Evolutionary conservation across 176 grass and related monocot species (phyloP), one percentile per base, ranked within the genome.

Genomic region (Eleusine coracana): DNA sequence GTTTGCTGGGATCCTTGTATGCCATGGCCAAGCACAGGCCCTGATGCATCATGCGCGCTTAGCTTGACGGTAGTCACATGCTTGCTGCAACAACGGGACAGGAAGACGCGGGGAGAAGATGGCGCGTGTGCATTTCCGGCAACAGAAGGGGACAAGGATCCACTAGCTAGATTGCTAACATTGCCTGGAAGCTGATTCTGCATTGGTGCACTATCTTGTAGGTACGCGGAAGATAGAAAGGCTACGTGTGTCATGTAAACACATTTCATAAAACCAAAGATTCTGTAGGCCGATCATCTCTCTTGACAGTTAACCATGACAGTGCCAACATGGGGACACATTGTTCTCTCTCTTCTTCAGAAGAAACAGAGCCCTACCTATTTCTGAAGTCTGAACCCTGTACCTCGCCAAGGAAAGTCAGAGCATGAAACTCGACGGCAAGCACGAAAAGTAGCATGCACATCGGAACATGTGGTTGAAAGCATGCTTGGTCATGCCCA

Each of bases 1-100:
- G 61, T 79, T 66, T 51, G 62, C 62, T 5, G 61, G 61, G 28
- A 50, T 36, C 76, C 10, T 20, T 21, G 76, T 41, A 66, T 46
- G 61, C 61, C 75, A 20, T 55, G 17, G 51, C 15, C 15, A 9
- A 64, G 64, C 58, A n/a, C 46, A 12, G 34, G 16, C 46, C 44
- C 6, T 10, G 7, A 10, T 10, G 7, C 7, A 46, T 46, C 10
- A 46, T 46, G 44, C 44, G 0, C 44, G 44, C 10, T 46, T 10
- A 1, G 44, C 1, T 46, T 10, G 9, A 46, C 44, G 44, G 8
- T 11, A 46, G 44, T 46, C 44, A 46, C 44, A 46, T 46, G 44
- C 44, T 46, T 46, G 8, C 9, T 16, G 28, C 1, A 34, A 65
- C 28, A 34, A 63, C 9, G 27, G 62, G 28, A 65, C 27, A 34